These are phyloP conservation scores for Pistacia atlantica DNA, from an alignment of 345 rosid genomes.

Conservation along the genomic window DNA sequence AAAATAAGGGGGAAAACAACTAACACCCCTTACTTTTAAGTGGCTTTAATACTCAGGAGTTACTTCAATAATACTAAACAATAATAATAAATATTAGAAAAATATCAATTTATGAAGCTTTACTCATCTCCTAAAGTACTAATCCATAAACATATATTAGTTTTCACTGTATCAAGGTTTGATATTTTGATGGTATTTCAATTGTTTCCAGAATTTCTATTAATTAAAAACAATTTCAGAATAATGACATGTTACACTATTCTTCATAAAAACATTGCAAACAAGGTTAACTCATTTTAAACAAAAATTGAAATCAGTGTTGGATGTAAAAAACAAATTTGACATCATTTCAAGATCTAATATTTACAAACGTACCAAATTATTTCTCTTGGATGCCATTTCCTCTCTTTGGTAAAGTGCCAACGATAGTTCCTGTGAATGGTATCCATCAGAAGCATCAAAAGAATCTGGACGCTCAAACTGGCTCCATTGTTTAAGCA, in stretches of 20 bases:
- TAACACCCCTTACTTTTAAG: not conserved
- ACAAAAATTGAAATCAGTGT: conserved; percentile 9
- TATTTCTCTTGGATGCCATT: conserved; percentile 59
- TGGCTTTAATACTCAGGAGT: not conserved
- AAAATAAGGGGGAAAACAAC: not conserved
- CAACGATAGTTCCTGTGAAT: conserved; percentile 80
- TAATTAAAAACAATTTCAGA: not conserved
- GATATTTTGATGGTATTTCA: not conserved
- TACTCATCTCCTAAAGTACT: not conserved
- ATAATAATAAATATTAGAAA: not conserved
- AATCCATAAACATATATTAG: not conserved
- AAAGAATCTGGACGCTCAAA: conserved; percentile 85
- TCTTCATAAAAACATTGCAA: not conserved
- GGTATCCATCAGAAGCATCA: conserved; percentile 85
- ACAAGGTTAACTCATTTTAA: conserved; percentile 19
- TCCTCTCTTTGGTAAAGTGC: conserved; percentile 72
- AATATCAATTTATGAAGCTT: not conserved
- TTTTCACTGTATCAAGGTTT: not conserved
- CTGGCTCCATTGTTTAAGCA: conserved; percentile 74
- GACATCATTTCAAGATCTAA: conserved; percentile 24
- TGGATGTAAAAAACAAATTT: conserved; percentile 23
- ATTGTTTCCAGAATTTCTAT: not conserved
- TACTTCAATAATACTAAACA: not conserved
- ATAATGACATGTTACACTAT: not conserved
- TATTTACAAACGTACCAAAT: conserved; percentile 60